Conservation (phyloP, 1,139 yeast species). For the Ogataea hybrid region DNA sequence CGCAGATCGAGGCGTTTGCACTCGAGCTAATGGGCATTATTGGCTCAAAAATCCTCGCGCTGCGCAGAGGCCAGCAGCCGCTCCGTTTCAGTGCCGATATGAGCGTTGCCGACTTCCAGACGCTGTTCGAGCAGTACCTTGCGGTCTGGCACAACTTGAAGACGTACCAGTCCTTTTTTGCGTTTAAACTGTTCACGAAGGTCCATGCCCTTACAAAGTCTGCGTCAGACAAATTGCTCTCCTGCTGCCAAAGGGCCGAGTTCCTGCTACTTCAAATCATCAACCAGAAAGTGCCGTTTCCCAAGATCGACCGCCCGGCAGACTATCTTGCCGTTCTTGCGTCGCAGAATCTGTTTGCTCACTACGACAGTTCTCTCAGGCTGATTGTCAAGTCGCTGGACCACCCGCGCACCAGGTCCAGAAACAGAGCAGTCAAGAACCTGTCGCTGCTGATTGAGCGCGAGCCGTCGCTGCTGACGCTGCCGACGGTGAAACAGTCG, state of each 20-base stretch:
- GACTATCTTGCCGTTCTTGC: constrained; percentile 11
- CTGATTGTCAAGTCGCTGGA: constrained; percentile 48
- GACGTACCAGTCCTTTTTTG: constrained; percentile 9
- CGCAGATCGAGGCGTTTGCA: constrained; percentile 45
- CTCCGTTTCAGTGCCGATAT: constrained; percentile 23
- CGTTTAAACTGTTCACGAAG: constrained; percentile 9
- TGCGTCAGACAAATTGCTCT: constrained; percentile 1
- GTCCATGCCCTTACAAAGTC: constrained; percentile 4
- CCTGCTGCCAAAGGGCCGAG: constrained; percentile 1
- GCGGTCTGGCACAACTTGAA: constrained; percentile 8
- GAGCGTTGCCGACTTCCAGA: constrained; percentile 19
- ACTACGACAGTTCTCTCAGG: constrained; percentile 53
- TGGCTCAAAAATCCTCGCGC: constrained; percentile 46
- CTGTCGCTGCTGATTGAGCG: constrained; percentile 49
- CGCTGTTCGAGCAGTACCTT: constrained; percentile 10
- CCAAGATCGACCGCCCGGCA: background rate
- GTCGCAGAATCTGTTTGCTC: constrained; percentile 32
- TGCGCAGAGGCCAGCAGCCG: constrained; percentile 24
- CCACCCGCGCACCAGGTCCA: constrained; percentile 55
- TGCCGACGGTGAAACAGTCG: constrained; percentile 50
- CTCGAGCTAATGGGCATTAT: constrained; percentile 57
- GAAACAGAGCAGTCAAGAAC: constrained; percentile 64
- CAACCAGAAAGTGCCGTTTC: constrained; percentile 1
- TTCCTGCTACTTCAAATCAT: constrained; percentile 4
- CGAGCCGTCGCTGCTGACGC: constrained; percentile 49